These are phyloP conservation scores for Pichia sp. DNA, from an alignment of 1,139 yeast genomes.

Conservation along the genomic window DNA sequence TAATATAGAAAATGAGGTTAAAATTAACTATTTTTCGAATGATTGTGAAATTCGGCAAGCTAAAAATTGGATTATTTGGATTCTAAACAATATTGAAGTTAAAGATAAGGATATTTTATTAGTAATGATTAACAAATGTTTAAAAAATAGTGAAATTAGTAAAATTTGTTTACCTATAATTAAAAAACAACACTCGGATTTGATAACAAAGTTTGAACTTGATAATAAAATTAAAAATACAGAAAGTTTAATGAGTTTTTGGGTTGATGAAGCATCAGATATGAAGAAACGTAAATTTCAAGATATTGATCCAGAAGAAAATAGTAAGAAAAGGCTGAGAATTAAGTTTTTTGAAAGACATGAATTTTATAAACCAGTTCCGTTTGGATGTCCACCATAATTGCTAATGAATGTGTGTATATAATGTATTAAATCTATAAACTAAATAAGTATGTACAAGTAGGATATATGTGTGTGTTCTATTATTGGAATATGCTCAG, in stretches of 20 bases:
- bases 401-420: not conserved
- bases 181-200: not conserved
- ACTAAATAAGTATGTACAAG: not conserved
- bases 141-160: slow-evolving; percentile 6
- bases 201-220: slow-evolving; percentile 1
- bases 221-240: slow-evolving; percentile 5
- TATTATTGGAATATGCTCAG: not conserved
- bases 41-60: slow-evolving; percentile 8
- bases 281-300: slow-evolving; percentile 1
- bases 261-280: slow-evolving; percentile 12
- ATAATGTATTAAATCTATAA: not conserved
- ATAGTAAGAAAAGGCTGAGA: not conserved
- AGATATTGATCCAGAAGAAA: not conserved
- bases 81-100: slow-evolving; percentile 8
- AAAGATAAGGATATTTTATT: slow-evolving; percentile 1
- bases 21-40: slow-evolving; percentile 6
- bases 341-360: slow-evolving; percentile 28
- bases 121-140: not conserved
- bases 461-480: not conserved
- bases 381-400: slow-evolving; percentile 36
- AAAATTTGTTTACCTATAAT: slow-evolving; percentile 4
- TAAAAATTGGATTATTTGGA: slow-evolving; percentile 12
- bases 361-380: slow-evolving; percentile 38
- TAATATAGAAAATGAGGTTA: not conserved
- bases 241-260: slow-evolving; percentile 17